phyloP scores from a whole-genome alignment of 805 yeast genomes.

The Candida incommunis region DNA sequence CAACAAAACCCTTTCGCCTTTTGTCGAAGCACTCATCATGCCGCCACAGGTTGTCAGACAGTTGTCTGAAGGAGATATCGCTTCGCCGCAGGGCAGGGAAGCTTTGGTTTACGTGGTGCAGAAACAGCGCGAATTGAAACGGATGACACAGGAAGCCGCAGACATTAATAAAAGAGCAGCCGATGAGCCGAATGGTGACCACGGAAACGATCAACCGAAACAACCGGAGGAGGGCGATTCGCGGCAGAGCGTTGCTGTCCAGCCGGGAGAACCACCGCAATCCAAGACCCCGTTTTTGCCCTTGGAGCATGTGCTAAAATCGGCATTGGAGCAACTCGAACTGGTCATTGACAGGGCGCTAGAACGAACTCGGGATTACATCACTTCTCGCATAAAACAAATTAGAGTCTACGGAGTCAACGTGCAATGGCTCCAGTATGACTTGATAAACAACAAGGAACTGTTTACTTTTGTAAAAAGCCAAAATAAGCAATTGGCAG shows the following conservation, averaged over 20 bases:
- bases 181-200: neutral
- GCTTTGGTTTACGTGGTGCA: slow-evolving; percentile 15
- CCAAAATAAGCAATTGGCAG: slow-evolving; percentile 48
- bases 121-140: slow-evolving; percentile 9
- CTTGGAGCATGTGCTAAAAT: neutral
- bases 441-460: slow-evolving; percentile 48
- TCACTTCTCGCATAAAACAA: slow-evolving; percentile 50
- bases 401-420: slow-evolving; percentile 52
- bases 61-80: slow-evolving; percentile 43
- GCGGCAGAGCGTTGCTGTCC: slow-evolving; percentile 4
- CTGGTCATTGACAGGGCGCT: slow-evolving; percentile 46
- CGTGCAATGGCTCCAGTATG: slow-evolving; percentile 62
- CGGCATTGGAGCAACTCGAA: slow-evolving; percentile 24
- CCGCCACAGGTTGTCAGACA: slow-evolving; percentile 58
- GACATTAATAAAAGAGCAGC: neutral
- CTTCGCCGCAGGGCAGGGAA: slow-evolving; percentile 39
- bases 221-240: slow-evolving; percentile 11
- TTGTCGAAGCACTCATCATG: slow-evolving; percentile 60
- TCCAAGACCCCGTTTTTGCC: slow-evolving; percentile 7
- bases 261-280: neutral
- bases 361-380: slow-evolving; percentile 61
- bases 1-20: slow-evolving; percentile 47
- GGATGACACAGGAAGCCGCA: neutral
- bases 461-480: slow-evolving; percentile 40
- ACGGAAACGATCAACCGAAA: slow-evolving; percentile 6